Conservation (phyloP, 2,329 filamentous ascomycete genomes). For the Curvularia sp. region DNA sequence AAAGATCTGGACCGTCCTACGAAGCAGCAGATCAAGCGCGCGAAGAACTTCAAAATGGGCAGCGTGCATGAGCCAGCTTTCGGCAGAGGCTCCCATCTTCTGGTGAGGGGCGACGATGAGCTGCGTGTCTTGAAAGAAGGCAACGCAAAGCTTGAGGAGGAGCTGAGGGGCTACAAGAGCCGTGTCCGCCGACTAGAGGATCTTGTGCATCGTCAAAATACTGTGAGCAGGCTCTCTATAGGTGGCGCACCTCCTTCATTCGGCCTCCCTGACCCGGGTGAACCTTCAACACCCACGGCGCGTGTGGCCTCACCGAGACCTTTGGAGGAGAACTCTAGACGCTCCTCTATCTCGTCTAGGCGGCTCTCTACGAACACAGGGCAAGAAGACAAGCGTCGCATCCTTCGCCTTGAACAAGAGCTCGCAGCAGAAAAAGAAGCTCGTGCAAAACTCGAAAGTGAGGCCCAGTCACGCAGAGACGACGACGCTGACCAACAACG, state of each 20-base stretch:
- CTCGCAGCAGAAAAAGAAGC: slow-evolving; percentile 75
- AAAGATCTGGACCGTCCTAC: slow-evolving; percentile 82
- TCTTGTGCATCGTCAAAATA: slow-evolving; percentile 81
- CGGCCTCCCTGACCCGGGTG: slow-evolving; percentile 42
- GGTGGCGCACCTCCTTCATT: slow-evolving; percentile 54
- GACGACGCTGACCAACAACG: slow-evolving; percentile 68
- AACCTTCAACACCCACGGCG: slow-evolving; percentile 48
- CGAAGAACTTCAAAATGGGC: slow-evolving; percentile 95
- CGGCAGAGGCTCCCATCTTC: slow-evolving; percentile 77
- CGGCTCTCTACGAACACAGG: slow-evolving; percentile 67
- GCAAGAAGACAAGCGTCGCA: slow-evolving; percentile 67
- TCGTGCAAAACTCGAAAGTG: slow-evolving; percentile 71
- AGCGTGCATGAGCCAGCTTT: slow-evolving; percentile 91
- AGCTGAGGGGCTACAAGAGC: slow-evolving; percentile 88
- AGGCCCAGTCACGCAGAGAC: slow-evolving; percentile 63
- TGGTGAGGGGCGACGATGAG: slow-evolving; percentile 88
- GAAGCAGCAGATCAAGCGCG: slow-evolving; percentile 82
- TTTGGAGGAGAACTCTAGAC: slow-evolving; percentile 59
- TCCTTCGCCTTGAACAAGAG: slow-evolving; percentile 77
- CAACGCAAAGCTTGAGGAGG: slow-evolving; percentile 64
- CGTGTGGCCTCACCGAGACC: slow-evolving; percentile 45
- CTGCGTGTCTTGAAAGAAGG: slow-evolving; percentile 60
- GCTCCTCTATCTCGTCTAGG: slow-evolving; percentile 67
- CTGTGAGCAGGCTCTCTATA: slow-evolving; percentile 61
- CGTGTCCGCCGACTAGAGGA: slow-evolving; percentile 91